A percentile compares a stretch with the other conserved stretches of the same genome.
These are phyloP conservation scores for Penicillium sp. DNA, from an alignment of 2,329 filamentous ascomycete genomes.

Conservation along the genomic window DNA sequence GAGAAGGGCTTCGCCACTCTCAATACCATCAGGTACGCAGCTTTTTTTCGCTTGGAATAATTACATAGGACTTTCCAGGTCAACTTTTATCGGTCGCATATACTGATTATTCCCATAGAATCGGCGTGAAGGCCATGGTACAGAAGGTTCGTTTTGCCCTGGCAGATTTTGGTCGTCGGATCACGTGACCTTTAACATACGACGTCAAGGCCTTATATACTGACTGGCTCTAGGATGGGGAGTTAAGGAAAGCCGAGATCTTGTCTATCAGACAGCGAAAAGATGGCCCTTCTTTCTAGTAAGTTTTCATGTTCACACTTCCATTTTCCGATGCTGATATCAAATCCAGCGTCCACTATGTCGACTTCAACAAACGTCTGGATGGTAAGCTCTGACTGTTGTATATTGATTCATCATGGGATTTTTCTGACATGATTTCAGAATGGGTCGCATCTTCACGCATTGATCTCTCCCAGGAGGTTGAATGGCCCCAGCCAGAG, in stretches of 20 bases:
- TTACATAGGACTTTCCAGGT: not conserved
- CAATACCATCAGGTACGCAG: slow-evolving; percentile 73
- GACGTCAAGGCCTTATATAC: not conserved
- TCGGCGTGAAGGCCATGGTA: slow-evolving; percentile 68
- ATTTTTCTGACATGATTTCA: slow-evolving; percentile 49
- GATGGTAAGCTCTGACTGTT: slow-evolving; percentile 47
- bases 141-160: slow-evolving; percentile 61
- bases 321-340: slow-evolving; percentile 19
- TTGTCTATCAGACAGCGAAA: slow-evolving; percentile 91
- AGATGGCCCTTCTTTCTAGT: slow-evolving; percentile 83
- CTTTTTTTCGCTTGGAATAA: slow-evolving; percentile 5
- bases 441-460: slow-evolving; percentile 87
- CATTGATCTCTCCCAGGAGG: slow-evolving; percentile 84
- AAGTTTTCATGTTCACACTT: slow-evolving; percentile 20
- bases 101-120: slow-evolving; percentile 49
- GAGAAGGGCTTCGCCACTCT: slow-evolving; percentile 83
- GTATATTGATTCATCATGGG: not conserved
- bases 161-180: slow-evolving; percentile 19
- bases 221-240: slow-evolving; percentile 62
- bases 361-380: slow-evolving; percentile 92
- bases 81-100: slow-evolving; percentile 38
- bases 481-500: slow-evolving; percentile 94
- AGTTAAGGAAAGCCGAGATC: slow-evolving; percentile 89
- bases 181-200: slow-evolving; percentile 34
- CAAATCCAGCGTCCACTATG: slow-evolving; percentile 74